Evolutionary conservation across 768 basidiomycete genomes (phyloP), one percentile per base, ranked within the genome.

Genomic region (Harrya chromipes): DNA sequence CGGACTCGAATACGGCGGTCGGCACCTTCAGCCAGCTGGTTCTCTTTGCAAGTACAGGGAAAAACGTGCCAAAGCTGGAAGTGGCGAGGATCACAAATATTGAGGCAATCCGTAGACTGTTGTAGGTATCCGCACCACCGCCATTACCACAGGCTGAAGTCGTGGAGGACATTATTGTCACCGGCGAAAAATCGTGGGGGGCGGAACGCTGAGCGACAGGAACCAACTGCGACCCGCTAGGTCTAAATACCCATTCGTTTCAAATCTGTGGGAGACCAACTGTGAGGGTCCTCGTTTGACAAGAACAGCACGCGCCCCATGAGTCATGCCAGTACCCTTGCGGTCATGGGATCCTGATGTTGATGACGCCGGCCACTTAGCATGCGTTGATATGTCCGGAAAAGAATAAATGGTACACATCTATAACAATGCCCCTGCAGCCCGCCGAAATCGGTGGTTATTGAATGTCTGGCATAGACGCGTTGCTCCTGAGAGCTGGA

Each of bases 51-150:
- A 90, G 59, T 27, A 92, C 74, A 14, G 90, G 90, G 68, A 91
- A 87, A 45, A 84, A 69, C 5, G 87, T 79, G 14, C 87, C 89
- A 10, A 64, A 55, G 8, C 71, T 67, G 3, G 87, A 85, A 20
- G 80, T 77, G 4, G 72, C 61, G 50, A 88, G 73, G 60, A 92
- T 81, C 57, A 93, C 74, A 68, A 92, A 92, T 55, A 91, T 67
- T 19, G 87, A 80, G 0, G 77, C 89, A 40, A 91, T 74, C 4
- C 90, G 80, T 39, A 92, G 70, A 27, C 72, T 64, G 5, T 76
- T 64, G 52, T 75, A 70, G 3, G 73, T 67, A 54, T 79, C 67
- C 17, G 72, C 71, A n/a, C 80, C 80, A 26, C 80, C 78, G 16
- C 78, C 79, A 7, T 67, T 60, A 39, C 77, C 76, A 64, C 85